Percentiles rank a stretch among this genome's conserved stretches.
Evolutionary conservation across 192 early-diverging fungal genomes (phyloP).

Genomic region (Podila horticola): DNA sequence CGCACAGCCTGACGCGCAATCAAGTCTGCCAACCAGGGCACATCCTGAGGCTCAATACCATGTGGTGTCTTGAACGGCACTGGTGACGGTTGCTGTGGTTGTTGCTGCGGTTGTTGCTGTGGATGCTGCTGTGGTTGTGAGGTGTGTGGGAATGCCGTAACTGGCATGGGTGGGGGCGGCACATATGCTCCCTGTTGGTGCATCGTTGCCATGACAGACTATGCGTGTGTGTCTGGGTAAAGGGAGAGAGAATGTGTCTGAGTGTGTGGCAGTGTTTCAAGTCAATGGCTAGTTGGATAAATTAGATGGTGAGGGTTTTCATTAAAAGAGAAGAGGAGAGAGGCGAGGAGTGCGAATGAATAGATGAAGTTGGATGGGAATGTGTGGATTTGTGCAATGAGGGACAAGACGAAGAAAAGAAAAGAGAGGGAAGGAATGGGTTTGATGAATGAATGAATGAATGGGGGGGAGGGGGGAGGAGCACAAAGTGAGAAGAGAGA

Average conservation of each 20-base stretch:
- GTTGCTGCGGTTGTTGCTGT: not conserved
- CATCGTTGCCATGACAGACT: not conserved
- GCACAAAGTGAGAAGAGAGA: too few relatives aligned
- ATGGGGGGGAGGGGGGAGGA: too few relatives aligned
- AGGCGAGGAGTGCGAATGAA: not conserved
- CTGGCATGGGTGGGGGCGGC: not conserved
- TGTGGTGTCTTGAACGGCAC: slow-evolving; percentile 20
- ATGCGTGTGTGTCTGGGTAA: not conserved
- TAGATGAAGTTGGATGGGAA: not conserved
- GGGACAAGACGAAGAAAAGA: not conserved
- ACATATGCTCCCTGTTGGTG: not conserved
- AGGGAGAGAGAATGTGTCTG: too few relatives aligned
- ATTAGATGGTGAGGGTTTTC: too few relatives aligned
- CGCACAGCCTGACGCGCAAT: slow-evolving; percentile 31
- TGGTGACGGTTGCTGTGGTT: not conserved
- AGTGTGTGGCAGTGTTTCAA: too few relatives aligned
- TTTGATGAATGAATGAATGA: not conserved
- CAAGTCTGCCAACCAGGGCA: slow-evolving; percentile 42
- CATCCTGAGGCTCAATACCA: slow-evolving; percentile 38
- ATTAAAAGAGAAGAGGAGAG: too few relatives aligned
- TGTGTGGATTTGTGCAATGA: not conserved
- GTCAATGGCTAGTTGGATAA: not conserved
- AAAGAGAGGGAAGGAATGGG: not conserved
- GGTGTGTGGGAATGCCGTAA: not conserved
- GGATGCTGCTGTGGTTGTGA: not conserved